A percentile compares a stretch with the other conserved stretches of the same genome.
Conservation (phyloP, 177 flowering plant species). For the Vitis hybrid region DNA sequence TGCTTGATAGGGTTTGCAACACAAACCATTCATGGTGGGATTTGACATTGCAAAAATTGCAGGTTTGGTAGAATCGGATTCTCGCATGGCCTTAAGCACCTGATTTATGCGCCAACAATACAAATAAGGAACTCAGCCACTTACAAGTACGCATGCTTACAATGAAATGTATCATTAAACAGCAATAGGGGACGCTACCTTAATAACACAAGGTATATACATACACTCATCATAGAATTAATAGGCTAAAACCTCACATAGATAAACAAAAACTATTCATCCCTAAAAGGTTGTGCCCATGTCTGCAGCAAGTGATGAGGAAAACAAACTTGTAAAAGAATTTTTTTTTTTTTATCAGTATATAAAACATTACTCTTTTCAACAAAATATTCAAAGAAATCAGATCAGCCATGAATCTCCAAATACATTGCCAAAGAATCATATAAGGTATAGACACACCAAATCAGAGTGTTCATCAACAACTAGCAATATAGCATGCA, state of each 20-base stretch:
- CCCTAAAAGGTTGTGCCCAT: too few relatives aligned
- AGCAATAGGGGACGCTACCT: too few relatives aligned
- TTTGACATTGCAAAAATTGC: constrained; percentile 98
- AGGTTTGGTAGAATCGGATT: constrained; percentile 81
- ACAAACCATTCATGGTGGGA: constrained; percentile 87
- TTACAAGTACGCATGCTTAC: neutral
- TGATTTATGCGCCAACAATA: constrained; percentile 26
- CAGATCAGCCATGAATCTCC: neutral
- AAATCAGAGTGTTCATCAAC: neutral
- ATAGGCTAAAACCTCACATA: too few relatives aligned
- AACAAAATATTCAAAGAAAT: neutral
- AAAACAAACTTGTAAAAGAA: too few relatives aligned
- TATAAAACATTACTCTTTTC: neutral
- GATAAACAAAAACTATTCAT: too few relatives aligned
- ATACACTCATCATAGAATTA: too few relatives aligned
- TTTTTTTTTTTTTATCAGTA: too few relatives aligned
- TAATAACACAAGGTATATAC: too few relatives aligned
- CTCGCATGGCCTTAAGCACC: constrained; percentile 91
- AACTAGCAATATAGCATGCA: neutral
- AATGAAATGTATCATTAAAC: too few relatives aligned
- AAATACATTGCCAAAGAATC: neutral
- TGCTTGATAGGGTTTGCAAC: neutral
- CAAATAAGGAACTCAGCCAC: constrained; percentile 4
- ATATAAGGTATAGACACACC: neutral
- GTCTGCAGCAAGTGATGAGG: too few relatives aligned